Percentiles rank a stretch among this genome's conserved stretches.
These are phyloP conservation scores for Globisporangium spinosum DNA, from an alignment of 352 stramenopile genomes.

Conservation along the genomic window DNA sequence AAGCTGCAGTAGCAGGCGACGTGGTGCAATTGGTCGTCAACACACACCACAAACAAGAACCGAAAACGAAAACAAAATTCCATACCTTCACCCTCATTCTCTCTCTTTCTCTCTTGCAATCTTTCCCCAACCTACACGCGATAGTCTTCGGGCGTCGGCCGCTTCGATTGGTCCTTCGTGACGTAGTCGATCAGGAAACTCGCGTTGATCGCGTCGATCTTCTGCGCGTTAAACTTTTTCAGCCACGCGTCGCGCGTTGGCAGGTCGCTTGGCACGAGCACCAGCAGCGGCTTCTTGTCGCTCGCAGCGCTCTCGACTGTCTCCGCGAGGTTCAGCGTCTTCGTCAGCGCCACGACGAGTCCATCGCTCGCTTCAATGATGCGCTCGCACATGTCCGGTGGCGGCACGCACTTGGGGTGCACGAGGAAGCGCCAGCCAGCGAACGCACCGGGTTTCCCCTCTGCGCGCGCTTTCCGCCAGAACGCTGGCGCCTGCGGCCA, in stretches of 20 bases:
- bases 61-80: background rate
- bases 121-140: constrained; percentile 27
- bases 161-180: constrained; percentile 72
- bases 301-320: constrained; percentile 24
- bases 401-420: constrained; percentile 67
- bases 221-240: constrained; percentile 61
- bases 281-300: constrained; percentile 49
- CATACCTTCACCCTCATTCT: background rate
- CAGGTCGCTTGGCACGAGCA: constrained; percentile 50
- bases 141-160: constrained; percentile 49
- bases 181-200: constrained; percentile 85
- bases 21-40: background rate
- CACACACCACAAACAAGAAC: background rate
- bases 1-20: background rate
- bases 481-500: constrained; percentile 55
- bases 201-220: constrained; percentile 73
- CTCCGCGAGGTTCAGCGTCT: constrained; percentile 42
- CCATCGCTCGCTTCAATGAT: constrained; percentile 59
- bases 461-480: constrained; percentile 59
- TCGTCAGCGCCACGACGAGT: constrained; percentile 52
- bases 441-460: constrained; percentile 51
- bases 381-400: constrained; percentile 78
- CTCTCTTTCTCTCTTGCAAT: background rate
- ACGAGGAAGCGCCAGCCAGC: constrained; percentile 70
- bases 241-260: constrained; percentile 60